phyloP scores from a whole-genome alignment of 208 protist genomes.

The Wallacemonas collosoma region DNA sequence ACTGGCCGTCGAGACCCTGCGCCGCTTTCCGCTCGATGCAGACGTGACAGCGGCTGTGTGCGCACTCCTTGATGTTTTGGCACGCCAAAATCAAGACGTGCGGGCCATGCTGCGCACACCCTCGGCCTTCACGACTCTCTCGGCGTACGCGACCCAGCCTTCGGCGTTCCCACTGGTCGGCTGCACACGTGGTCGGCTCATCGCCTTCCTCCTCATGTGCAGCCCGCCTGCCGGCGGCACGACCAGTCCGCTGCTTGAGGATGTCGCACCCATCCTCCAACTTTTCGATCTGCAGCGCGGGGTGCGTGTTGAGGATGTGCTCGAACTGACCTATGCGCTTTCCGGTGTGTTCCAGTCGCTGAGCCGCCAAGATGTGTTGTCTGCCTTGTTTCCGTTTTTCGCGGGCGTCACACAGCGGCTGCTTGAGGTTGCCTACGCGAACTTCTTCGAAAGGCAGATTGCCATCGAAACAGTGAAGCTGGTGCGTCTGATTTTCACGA shows the following conservation, averaged over 20 bases:
- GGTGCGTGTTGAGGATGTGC: slow-evolving; percentile 29
- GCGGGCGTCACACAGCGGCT: slow-evolving; percentile 26
- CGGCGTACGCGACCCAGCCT: slow-evolving; percentile 13
- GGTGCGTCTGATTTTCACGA: slow-evolving; percentile 48
- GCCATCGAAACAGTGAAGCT: slow-evolving; percentile 41
- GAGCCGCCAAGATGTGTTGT: slow-evolving; percentile 41
- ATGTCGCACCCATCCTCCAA: slow-evolving; percentile 2
- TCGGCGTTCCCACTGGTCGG: slow-evolving; percentile 28
- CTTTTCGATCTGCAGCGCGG: slow-evolving; percentile 1
- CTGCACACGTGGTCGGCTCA: slow-evolving; percentile 41
- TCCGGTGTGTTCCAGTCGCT: slow-evolving; percentile 55
- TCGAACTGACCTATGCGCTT: slow-evolving; percentile 34
- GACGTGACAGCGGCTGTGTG: slow-evolving; percentile 49
- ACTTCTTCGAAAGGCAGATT: slow-evolving; percentile 44
- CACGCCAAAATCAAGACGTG: slow-evolving; percentile 40
- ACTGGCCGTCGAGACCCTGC: slow-evolving; percentile 26
- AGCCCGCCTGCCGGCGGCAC: background rate
- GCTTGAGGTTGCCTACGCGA: slow-evolving; percentile 22
- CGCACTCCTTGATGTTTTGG: slow-evolving; percentile 52
- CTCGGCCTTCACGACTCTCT: slow-evolving; percentile 5
- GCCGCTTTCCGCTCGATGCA: slow-evolving; percentile 54
- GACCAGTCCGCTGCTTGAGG: background rate
- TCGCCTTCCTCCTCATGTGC: slow-evolving; percentile 50
- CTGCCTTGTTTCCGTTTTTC: slow-evolving; percentile 33
- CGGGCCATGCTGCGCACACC: slow-evolving; percentile 17